Base-by-base conservation (phyloP, 768 basidiomycete species). In the Dentipellis sp. region DNA sequence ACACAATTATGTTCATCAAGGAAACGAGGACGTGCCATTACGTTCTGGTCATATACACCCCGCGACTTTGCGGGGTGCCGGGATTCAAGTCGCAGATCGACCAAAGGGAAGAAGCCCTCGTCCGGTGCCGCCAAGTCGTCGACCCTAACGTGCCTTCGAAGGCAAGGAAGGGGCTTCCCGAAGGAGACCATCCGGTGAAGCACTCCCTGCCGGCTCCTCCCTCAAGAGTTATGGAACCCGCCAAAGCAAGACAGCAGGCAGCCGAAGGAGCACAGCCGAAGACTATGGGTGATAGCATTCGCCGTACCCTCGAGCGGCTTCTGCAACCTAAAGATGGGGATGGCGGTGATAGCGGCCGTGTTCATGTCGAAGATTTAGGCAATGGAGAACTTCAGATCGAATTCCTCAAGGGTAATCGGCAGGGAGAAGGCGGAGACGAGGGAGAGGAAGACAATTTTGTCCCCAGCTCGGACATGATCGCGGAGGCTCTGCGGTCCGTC, bases 21-120 rank as follows among this genome's bases (percentile, higher is more conserved):
- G 94, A 97, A 75, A 79, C 91, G 37, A 88, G 88, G 67, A 94
- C 90, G 39, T 99, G 97, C 71, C 84, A 88, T 60, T 98, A 99
- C 68, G 84, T 97, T 47, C 77, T 98, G 52, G 87, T 97, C 61
- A 84, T 98, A 56, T 89, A 97, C 68, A 97, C 95, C 0, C 94
- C 97, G 36, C 88, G 93, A 55, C 77, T 99, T 17, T 98, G 97
- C 66, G 82, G 85, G 57, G 87, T 95, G 63, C 94, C 94, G 16
- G 91, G 94, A 10, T 98, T 99, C 75, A 87, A 81, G 68, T 88
- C 89, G 55, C 81, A 75, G 35, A 77, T 77, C 49, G 84, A 89
- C 60, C 72, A 77, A 39, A 77, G 76, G 50, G 81, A 83, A 52
- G 87, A 91, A 62, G 76, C 83, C 10, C 71, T 78, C 63, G 84